phyloP scores from a whole-genome alignment of 1,139 yeast species.

The Arxiozyma slooffiae region DNA sequence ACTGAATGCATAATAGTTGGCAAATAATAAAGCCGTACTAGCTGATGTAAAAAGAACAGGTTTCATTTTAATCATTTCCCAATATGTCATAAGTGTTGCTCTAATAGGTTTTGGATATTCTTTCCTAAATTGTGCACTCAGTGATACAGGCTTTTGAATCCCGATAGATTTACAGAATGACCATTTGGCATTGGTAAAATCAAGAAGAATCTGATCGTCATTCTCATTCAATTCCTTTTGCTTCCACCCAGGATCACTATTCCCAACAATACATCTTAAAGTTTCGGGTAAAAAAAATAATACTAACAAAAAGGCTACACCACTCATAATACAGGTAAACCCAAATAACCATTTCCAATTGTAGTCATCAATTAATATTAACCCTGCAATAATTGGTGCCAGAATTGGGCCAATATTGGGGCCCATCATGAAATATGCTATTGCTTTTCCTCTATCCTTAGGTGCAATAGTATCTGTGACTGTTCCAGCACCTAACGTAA shows the following conservation, averaged over 20 bases:
- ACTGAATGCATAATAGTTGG: conserved; percentile 46
- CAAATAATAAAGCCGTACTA: conserved; percentile 44
- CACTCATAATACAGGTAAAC: conserved; percentile 39
- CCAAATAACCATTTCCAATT: conserved; percentile 55
- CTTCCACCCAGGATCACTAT: conserved; percentile 34
- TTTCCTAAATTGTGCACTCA: conserved; percentile 16
- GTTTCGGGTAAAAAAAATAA: conserved; percentile 46
- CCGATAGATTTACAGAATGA: conserved; percentile 20
- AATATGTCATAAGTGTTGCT: conserved; percentile 36
- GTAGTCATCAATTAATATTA: conserved; percentile 32
- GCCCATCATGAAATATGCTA: conserved; percentile 49
- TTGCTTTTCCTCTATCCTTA: conserved; percentile 40
- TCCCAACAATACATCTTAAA: conserved; percentile 45
- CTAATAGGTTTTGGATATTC: conserved; percentile 42
- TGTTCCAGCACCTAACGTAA: conserved; percentile 50
- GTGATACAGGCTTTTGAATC: conserved; percentile 22
- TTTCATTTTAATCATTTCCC: conserved; percentile 33
- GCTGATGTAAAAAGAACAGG: conserved; percentile 44
- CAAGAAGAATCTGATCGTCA: not conserved
- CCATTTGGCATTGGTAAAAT: conserved; percentile 8
- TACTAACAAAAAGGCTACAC: conserved; percentile 34
- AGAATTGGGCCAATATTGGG: conserved; percentile 51
- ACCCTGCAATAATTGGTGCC: conserved; percentile 43
- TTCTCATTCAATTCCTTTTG: conserved; percentile 6
- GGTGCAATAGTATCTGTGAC: conserved; percentile 45